Evolutionary conservation across 352 stramenopile species (phyloP), one percentile per base, ranked within the genome.

Genomic region (Phytophthora crassamura): DNA sequence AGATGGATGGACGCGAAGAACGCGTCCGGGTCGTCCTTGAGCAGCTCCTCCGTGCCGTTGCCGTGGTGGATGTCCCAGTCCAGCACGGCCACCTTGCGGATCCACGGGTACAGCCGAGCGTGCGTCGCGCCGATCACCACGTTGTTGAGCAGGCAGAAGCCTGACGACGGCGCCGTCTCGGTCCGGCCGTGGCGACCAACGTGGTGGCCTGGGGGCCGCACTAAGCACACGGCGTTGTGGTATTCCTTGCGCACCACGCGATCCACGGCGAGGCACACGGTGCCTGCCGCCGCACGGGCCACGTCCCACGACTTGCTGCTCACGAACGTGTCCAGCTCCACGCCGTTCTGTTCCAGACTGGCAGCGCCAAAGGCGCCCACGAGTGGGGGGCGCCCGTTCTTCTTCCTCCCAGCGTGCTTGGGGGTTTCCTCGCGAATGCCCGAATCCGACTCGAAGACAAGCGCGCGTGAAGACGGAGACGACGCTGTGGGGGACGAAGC

Each of bases 21-120:
- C 6, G 80, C 82, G 49, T 93, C 80, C n/a, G 84, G 70, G 41
- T 94, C 87, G 40, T 90, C 84, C 38, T 86, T 84, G 14, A 96
- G 75, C 38, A 96, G 54, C 67, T 96, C 89, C 43, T 99, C 97
- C 4, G 97, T 99, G 35, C 98, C 98, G 78, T 99, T 99, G 33
- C 98, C 91, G 65, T 99, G 97, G 69, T 99, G 97, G 22, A 99
- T 98, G 71, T 99, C 98, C 89, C 98, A 99, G 75, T 99, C 98
- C 25, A 99, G 82, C 54, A 99, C 97, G 1, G 96, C 97, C 33
- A 99, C 80, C 57, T 97, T 97, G 33, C 86, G 81, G 47, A 99
- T 97, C 79, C 79, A 91, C 20, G 85, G 86, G 57, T 81, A 96
- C 54, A 94, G 89, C 34, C 95, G 82, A n/a, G 97, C 98, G 67